Conservation (phyloP, 306 rosid genomes). For the Corylus americana region DNA sequence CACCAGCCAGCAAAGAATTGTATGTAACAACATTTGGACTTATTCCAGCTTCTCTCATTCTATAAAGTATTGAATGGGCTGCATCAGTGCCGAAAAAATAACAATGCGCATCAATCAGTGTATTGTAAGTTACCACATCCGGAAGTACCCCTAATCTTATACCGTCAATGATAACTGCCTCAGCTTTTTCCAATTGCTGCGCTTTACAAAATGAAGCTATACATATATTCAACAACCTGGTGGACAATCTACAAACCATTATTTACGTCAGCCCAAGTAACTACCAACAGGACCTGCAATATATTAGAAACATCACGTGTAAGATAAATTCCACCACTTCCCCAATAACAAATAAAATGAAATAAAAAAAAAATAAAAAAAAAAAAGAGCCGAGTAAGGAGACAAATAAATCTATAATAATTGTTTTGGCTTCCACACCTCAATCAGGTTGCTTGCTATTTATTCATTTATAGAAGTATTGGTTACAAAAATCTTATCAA, state of each 20-base stretch:
- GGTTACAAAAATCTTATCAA: too few relatives aligned
- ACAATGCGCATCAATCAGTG: slow-evolving; percentile 66
- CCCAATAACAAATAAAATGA: background rate
- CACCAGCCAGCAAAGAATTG: slow-evolving; percentile 66
- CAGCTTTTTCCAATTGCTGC: slow-evolving; percentile 53
- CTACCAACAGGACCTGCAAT: slow-evolving; percentile 25
- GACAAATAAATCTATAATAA: too few relatives aligned
- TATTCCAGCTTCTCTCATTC: slow-evolving; percentile 79
- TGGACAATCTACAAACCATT: slow-evolving; percentile 57
- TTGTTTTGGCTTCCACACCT: too few relatives aligned
- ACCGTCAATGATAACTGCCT: slow-evolving; percentile 53
- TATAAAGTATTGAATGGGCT: slow-evolving; percentile 49
- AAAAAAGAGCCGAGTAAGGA: too few relatives aligned
- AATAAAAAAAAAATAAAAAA: background rate
- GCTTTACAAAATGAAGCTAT: slow-evolving; percentile 57
- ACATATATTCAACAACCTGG: slow-evolving; percentile 67
- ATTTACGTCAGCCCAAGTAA: slow-evolving; percentile 30
- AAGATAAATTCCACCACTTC: background rate
- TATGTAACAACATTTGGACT: slow-evolving; percentile 66
- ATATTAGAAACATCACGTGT: background rate
- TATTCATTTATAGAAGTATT: too few relatives aligned
- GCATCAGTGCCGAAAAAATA: slow-evolving; percentile 53
- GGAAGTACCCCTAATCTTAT: slow-evolving; percentile 71
- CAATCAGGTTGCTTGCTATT: too few relatives aligned
- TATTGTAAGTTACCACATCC: slow-evolving; percentile 66